Conservation (phyloP, 345 rosid species). For the Eucalyptus erythrocorys region DNA sequence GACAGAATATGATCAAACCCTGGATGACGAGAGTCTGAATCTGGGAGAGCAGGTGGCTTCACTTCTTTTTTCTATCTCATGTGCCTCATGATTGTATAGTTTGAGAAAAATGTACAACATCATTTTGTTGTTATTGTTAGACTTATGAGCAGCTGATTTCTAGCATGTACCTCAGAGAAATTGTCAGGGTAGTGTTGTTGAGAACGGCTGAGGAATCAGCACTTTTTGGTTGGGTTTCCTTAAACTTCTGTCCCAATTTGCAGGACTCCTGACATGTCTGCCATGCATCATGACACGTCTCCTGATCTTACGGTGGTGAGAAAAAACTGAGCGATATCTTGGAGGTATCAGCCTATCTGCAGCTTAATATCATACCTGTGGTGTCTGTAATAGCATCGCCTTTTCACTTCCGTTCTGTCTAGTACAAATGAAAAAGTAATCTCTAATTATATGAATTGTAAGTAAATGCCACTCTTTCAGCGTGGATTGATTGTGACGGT, state of each 20-base stretch:
- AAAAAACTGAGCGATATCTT: conserved; percentile 46
- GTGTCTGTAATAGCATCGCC: not conserved
- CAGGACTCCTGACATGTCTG: conserved; percentile 70
- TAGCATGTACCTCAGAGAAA: conserved; percentile 77
- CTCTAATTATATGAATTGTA: not conserved
- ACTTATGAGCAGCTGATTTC: conserved; percentile 58
- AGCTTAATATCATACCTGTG: not conserved
- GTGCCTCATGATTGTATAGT: not conserved
- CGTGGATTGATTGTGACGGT: not conserved
- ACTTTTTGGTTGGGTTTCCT: conserved; percentile 21
- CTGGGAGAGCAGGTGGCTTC: conserved; percentile 64
- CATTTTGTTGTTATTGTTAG: conserved; percentile 1
- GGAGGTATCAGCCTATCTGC: conserved; percentile 25
- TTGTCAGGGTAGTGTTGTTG: conserved; percentile 42
- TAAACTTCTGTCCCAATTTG: not conserved
- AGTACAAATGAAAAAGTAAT: not conserved
- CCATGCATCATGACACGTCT: conserved; percentile 65
- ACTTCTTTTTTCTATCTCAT: not conserved
- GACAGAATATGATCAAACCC: conserved; percentile 42
- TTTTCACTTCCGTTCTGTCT: not conserved
- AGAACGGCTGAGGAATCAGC: conserved; percentile 62
- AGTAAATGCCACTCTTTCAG: not conserved
- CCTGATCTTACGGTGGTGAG: conserved; percentile 50
- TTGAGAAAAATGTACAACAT: not conserved
- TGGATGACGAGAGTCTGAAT: conserved; percentile 48